phyloP scores from a whole-genome alignment of 2,329 filamentous ascomycete genomes.

The Aspergillus hortae region DNA sequence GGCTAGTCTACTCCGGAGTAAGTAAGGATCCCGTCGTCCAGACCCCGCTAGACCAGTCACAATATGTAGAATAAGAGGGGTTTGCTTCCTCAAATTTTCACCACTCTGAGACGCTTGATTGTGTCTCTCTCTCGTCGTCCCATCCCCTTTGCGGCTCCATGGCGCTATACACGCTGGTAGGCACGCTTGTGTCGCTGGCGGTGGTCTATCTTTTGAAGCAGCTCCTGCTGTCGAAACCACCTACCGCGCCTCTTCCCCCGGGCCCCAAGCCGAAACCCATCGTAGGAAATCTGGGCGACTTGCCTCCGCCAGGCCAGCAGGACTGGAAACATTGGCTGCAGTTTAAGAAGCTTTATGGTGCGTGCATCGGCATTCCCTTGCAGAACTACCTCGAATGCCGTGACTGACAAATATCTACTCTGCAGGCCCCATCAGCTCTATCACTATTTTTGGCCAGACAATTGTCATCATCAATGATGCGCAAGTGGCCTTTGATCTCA shows the following conservation, averaged over 20 bases:
- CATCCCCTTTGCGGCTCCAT: background rate
- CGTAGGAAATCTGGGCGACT: slow-evolving; percentile 3
- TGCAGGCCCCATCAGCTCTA: slow-evolving; percentile 29
- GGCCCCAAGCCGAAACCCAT: slow-evolving; percentile 5
- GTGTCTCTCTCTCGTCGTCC: background rate
- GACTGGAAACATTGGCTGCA: slow-evolving; percentile 4
- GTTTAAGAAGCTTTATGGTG: slow-evolving; percentile 6
- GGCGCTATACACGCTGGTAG: background rate
- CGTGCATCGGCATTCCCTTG: background rate
- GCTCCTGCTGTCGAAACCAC: background rate
- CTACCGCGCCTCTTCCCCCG: background rate
- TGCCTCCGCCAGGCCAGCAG: slow-evolving; percentile 1
- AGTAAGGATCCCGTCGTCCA: too few species aligned
- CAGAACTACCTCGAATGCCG: too few species aligned
- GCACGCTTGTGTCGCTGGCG: background rate
- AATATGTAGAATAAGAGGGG: background rate
- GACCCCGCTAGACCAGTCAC: background rate
- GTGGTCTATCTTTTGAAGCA: background rate
- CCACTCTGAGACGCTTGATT: background rate
- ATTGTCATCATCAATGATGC: slow-evolving; percentile 32
- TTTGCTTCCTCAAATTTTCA: background rate
- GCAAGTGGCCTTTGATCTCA: slow-evolving; percentile 24
- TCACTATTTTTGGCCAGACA: slow-evolving; percentile 29
- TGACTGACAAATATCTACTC: too few species aligned
- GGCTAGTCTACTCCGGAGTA: background rate